Base-by-base conservation (phyloP, 2,329 filamentous ascomycete species). In the Aulographum hederae region DNA sequence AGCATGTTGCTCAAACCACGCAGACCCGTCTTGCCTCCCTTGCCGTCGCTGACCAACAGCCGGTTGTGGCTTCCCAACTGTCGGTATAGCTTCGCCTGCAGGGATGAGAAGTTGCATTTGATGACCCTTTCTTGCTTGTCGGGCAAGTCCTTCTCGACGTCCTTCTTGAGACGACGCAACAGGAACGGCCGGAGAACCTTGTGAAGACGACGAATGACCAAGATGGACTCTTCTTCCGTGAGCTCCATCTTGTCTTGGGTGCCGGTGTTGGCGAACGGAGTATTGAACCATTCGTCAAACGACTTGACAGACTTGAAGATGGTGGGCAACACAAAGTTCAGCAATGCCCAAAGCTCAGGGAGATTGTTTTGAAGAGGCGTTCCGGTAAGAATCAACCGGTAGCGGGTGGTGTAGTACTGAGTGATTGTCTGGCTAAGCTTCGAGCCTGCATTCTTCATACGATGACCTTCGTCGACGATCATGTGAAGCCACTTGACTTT, bases 401-500 rank as follows among this genome's bases (percentile, higher is more conserved):
- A 98, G 11, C 86, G 77, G 18, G 86, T 94, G 46, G 68, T 77
- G 60, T 98, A 98, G 63, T 95, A 95, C 38, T 84, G 74, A 23
- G 86, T 85, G 41, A 98, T 81, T 4, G 89, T 95, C 41, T 75
- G 82, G 54, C 82, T 94, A 43, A 98, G 67, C 60, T 98, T 98
- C 6, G 89, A 98, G 44, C 89, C 77, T 18, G 81, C 69, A 56
- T 98, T 98, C 69, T 98, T 98, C 89, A 98, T 98, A 52, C 89
- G 84, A 56, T 98, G 89, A 58, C 89, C 89, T 63, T 98, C 89
- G 46, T 98, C 89, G 42, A 98, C 89, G 45, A 98, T 95, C 89
- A 98, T 95, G 60, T 98, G 89, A 46, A 94, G 78, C 89, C 89
- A 98, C 58, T 95, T 95, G 58, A 98, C 86, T 65, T 95, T 95